Evolutionary conservation across 2,329 filamentous ascomycete genomes (phyloP).

Genomic region (Penicillium sp.): DNA sequence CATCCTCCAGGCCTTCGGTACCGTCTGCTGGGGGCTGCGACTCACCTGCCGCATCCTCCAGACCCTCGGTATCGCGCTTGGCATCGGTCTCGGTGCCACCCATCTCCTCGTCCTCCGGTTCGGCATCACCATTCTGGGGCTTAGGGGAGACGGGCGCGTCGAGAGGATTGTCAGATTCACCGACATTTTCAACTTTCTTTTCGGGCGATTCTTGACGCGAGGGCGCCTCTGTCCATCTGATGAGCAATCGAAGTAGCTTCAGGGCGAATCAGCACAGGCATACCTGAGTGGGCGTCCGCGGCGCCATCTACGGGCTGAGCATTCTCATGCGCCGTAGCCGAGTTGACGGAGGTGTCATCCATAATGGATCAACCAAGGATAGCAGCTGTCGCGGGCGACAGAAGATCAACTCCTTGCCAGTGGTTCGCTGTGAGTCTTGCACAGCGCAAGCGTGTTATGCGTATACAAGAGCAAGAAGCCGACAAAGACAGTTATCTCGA

Average conservation of each 20-base stretch:
- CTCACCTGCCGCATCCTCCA: conserved; percentile 48
- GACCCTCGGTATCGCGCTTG: conserved; percentile 47
- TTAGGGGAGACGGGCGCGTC: conserved; percentile 66
- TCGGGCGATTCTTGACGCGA: conserved; percentile 33
- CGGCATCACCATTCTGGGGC: conserved; percentile 58
- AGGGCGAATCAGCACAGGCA: no score
- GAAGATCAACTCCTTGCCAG: conserved; percentile 32
- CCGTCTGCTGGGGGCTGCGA: conserved; percentile 48
- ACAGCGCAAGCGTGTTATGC: conserved; percentile 14
- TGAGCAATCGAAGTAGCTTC: conserved; percentile 21
- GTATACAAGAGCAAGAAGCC: conserved; percentile 4
- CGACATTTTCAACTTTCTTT: conserved; percentile 29
- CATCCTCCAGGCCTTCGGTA: conserved; percentile 25
- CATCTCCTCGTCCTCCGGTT: conserved; percentile 75
- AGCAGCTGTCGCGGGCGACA: conserved; percentile 30
- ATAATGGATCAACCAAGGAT: conserved; percentile 33
- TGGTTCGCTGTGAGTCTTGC: conserved; percentile 19
- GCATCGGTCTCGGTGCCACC: conserved; percentile 56
- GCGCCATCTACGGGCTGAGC: conserved; percentile 29
- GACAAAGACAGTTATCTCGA: conserved; percentile 3
- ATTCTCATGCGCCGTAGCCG: conserved; percentile 30
- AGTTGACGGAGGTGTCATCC: conserved; percentile 36
- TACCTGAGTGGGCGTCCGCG: no score
- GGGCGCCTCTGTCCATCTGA: conserved; percentile 29
- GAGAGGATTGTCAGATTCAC: conserved; percentile 61